Evolutionary conservation across 2,329 filamentous ascomycete genomes (phyloP).

Genomic region (Paracorniculantispora psalliotae): DNA sequence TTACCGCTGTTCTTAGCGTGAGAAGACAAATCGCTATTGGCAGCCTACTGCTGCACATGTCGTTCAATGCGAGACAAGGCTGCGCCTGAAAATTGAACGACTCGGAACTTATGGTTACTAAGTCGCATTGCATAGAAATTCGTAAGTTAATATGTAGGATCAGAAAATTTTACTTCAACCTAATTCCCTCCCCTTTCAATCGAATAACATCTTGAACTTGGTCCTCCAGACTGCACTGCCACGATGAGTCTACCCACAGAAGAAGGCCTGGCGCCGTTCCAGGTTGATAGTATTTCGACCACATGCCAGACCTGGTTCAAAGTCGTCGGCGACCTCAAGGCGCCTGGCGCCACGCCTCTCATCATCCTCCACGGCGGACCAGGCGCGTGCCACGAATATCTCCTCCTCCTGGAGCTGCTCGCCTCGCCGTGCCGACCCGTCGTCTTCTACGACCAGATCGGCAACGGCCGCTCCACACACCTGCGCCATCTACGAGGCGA

Average conservation of each 20-base stretch:
- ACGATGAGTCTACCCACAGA: neutral
- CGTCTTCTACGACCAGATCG: constrained; percentile 51
- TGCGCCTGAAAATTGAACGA: no score
- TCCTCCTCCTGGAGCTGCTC: constrained; percentile 33
- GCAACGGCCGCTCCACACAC: constrained; percentile 44
- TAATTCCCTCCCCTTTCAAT: no score
- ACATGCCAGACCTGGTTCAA: neutral
- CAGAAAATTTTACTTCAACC: no score
- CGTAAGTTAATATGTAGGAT: no score
- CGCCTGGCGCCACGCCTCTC: neutral
- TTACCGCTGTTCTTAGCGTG: no score
- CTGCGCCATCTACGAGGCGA: constrained; percentile 38
- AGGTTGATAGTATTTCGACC: neutral
- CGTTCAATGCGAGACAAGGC: no score
- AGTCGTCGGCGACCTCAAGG: neutral
- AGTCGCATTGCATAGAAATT: no score
- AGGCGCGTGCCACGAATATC: constrained; percentile 41
- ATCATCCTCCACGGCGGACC: constrained; percentile 37
- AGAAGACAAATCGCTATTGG: no score
- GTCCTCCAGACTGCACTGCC: no score
- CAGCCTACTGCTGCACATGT: no score
- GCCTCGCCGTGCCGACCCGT: constrained; percentile 27
- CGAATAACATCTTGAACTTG: no score
- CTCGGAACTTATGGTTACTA: no score
- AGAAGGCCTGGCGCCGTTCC: neutral